A percentile compares a stretch with the other conserved stretches of the same genome.
Conservation (phyloP, 1,284 basidiomycete species). For the Coniferiporia sulphurascens region DNA sequence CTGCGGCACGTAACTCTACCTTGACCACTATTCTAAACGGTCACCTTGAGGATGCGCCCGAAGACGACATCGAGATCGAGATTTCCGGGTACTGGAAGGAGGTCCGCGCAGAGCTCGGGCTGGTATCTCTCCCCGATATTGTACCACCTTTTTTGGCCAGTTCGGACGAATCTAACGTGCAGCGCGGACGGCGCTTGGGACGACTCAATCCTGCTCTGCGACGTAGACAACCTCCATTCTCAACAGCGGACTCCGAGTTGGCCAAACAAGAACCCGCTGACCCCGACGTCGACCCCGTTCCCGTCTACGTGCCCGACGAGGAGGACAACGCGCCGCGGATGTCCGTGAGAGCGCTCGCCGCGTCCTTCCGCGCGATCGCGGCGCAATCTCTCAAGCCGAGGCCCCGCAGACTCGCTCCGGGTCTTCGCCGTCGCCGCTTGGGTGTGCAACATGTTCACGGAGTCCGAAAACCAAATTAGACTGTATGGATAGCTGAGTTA, state of each 20-base stretch:
- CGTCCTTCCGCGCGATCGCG: slow-evolving; percentile 16
- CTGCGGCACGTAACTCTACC: not conserved
- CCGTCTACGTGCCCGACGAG: slow-evolving; percentile 18
- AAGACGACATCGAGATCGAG: not conserved
- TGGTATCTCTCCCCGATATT: slow-evolving; percentile 21
- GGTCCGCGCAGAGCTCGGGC: slow-evolving; percentile 27
- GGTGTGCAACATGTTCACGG: not conserved
- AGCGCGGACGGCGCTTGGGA: not conserved
- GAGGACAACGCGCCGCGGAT: slow-evolving; percentile 9
- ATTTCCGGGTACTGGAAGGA: slow-evolving; percentile 30
- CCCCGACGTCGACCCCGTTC: slow-evolving; percentile 15
- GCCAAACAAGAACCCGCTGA: slow-evolving; percentile 2
- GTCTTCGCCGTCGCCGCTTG: not conserved
- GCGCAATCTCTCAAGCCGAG: not conserved
- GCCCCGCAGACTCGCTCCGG: not conserved
- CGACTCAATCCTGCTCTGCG: slow-evolving; percentile 1
- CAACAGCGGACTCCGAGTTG: not conserved
- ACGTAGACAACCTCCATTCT: not conserved
- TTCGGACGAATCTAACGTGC: not conserved
- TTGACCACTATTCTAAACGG: not conserved
- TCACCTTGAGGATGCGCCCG: not conserved
- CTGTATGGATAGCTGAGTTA: not conserved
- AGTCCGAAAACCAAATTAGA: not conserved
- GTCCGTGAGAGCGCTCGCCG: slow-evolving; percentile 11
- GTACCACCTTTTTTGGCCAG: not conserved